Percentiles rank a stretch among this genome's conserved stretches.
phyloP scores from a whole-genome alignment of 306 rosid genomes.

The Sophora flavescens region DNA sequence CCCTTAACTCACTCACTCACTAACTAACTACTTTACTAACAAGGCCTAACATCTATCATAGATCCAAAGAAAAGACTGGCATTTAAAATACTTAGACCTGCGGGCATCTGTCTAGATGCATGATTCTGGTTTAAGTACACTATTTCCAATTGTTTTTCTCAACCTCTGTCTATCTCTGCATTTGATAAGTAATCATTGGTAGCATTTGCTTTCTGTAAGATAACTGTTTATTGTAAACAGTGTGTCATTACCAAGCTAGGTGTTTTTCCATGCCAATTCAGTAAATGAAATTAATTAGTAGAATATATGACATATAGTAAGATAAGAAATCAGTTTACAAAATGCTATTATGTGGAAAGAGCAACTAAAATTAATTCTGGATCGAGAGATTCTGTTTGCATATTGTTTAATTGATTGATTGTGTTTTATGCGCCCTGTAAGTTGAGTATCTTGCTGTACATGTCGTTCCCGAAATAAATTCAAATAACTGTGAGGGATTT shows the following conservation, averaged over 20 bases:
- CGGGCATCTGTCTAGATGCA: constrained; percentile 13
- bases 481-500: no score
- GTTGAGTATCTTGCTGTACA: constrained; percentile 36
- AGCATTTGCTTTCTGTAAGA: not conserved
- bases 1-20: no score
- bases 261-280: constrained; percentile 14
- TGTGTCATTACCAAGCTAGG: not conserved
- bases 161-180: constrained; percentile 1
- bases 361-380: constrained; percentile 6
- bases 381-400: constrained; percentile 20
- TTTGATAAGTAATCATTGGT: constrained; percentile 17
- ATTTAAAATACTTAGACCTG: constrained; percentile 5
- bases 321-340: not conserved
- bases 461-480: constrained; percentile 30
- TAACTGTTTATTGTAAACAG: not conserved
- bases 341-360: not conserved
- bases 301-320: not conserved
- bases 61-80: constrained; percentile 22
- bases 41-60: no score
- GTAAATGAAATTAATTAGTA: not conserved
- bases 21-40: no score
- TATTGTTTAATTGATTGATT: not conserved
- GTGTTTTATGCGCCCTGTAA: constrained; percentile 13
- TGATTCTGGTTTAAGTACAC: constrained; percentile 1
- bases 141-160: not conserved